Percentiles rank a stretch among this genome's conserved stretches.
These are phyloP conservation scores for Scedosporium boydii DNA, from an alignment of 2,329 filamentous ascomycete species.

Conservation along the genomic window DNA sequence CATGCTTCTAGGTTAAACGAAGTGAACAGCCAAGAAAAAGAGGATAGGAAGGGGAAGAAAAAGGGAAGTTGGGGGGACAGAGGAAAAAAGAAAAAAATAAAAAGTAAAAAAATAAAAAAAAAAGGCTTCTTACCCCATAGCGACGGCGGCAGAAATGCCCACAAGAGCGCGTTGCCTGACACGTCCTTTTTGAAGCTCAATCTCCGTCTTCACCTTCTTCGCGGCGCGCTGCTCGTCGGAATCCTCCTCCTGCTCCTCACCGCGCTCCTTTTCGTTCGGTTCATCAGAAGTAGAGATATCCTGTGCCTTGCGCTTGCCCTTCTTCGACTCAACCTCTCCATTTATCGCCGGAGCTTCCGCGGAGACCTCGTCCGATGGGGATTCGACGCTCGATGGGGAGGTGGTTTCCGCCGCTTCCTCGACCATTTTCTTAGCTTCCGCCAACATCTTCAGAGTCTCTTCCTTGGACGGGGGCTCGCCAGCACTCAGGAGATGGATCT, in stretches of 20 bases:
- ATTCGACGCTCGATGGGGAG: slow-evolving; percentile 18
- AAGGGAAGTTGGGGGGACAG: background rate
- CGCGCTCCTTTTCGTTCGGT: slow-evolving; percentile 26
- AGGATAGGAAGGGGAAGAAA: slow-evolving; percentile 6
- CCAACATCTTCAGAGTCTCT: slow-evolving; percentile 74
- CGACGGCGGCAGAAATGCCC: slow-evolving; percentile 77
- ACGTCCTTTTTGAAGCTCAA: slow-evolving; percentile 74
- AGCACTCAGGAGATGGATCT: slow-evolving; percentile 33
- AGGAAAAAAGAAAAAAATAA: background rate
- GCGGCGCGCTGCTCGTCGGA: slow-evolving; percentile 37
- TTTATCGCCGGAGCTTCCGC: slow-evolving; percentile 17
- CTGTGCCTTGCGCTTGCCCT: slow-evolving; percentile 64
- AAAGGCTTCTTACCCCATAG: slow-evolving; percentile 66
- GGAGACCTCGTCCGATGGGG: slow-evolving; percentile 22
- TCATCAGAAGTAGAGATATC: slow-evolving; percentile 51
- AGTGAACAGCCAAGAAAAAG: background rate
- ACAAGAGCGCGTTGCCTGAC: slow-evolving; percentile 79
- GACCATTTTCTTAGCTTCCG: slow-evolving; percentile 82
- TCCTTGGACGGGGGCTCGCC: slow-evolving; percentile 64
- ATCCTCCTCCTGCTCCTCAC: slow-evolving; percentile 27
- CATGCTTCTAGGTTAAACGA: too few species aligned
- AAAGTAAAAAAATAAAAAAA: background rate
- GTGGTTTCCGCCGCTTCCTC: slow-evolving; percentile 40
- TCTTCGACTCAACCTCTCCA: slow-evolving; percentile 27
- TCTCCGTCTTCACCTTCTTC: slow-evolving; percentile 76